These are phyloP conservation scores for Metarhizium brunneum DNA, from an alignment of 2,329 filamentous ascomycete genomes.

Conservation along the genomic window DNA sequence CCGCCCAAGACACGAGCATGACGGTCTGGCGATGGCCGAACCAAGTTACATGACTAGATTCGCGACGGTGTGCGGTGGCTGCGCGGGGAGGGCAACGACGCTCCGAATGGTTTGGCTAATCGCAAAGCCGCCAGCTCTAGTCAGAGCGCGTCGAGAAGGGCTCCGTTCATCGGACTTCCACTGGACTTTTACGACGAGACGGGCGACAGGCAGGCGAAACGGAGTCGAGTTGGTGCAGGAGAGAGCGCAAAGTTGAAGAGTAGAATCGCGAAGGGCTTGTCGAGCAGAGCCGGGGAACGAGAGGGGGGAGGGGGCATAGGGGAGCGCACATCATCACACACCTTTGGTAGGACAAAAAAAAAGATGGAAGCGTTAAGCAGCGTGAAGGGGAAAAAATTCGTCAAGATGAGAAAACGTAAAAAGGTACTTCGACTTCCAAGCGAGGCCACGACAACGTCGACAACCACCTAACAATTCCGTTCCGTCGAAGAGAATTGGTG, in stretches of 20 bases:
- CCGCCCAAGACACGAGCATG: neutral
- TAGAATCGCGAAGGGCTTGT: slow-evolving; percentile 3
- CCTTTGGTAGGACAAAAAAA: slow-evolving; percentile 1
- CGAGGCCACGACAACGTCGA: slow-evolving; percentile 7
- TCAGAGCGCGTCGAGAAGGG: neutral
- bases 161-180: neutral
- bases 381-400: neutral
- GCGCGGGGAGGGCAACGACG: no score
- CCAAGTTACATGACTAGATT: neutral
- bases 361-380: neutral
- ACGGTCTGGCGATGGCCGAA: neutral
- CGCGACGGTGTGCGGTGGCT: neutral
- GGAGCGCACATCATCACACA: slow-evolving; percentile 1
- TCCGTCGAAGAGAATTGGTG: slow-evolving; percentile 4
- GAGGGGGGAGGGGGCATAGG: neutral
- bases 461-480: slow-evolving; percentile 7
- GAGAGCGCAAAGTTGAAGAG: slow-evolving; percentile 1
- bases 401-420: neutral
- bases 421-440: slow-evolving; percentile 2
- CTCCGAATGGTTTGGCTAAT: neutral
- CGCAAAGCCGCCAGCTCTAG: neutral
- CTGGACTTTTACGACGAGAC: neutral
- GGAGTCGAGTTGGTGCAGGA: neutral
- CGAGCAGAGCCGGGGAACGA: neutral
- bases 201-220: neutral